phyloP scores from a whole-genome alignment of 768 basidiomycete genomes.

The Hypsizygus marmoreus region DNA sequence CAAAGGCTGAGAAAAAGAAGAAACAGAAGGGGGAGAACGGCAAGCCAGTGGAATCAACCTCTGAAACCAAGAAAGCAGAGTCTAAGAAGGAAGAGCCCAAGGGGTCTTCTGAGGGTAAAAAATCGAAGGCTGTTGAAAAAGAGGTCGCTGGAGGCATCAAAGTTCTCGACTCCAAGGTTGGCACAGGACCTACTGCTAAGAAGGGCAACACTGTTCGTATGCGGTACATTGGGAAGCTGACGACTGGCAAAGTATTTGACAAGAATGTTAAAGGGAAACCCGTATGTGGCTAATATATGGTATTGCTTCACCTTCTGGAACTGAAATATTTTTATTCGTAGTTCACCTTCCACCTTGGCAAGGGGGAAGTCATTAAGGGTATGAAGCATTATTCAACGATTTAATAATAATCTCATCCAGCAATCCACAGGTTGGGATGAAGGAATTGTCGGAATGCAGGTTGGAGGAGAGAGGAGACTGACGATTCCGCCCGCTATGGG shows the following conservation, averaged over 20 bases:
- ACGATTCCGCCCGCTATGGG: constrained; percentile 71
- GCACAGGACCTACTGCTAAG: constrained; percentile 86
- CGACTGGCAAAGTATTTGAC: constrained; percentile 77
- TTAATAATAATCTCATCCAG: too few relatives aligned
- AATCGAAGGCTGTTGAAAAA: constrained; percentile 34
- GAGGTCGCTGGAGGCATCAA: constrained; percentile 74
- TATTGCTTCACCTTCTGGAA: constrained; percentile 3
- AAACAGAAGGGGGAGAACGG: constrained; percentile 69
- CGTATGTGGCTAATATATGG: constrained; percentile 43
- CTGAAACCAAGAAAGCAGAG: constrained; percentile 33
- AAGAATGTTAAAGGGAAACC: constrained; percentile 84
- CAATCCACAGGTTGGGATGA: constrained; percentile 80
- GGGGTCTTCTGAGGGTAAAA: constrained; percentile 25
- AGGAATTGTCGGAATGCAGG: constrained; percentile 90
- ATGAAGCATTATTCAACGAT: constrained; percentile 19
- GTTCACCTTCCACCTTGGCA: constrained; percentile 80
- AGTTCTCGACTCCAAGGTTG: constrained; percentile 74
- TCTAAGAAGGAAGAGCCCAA: constrained; percentile 29
- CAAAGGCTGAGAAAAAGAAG: constrained; percentile 71
- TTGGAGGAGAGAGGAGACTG: constrained; percentile 83
- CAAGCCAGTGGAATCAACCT: constrained; percentile 33
- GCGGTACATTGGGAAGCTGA: constrained; percentile 92
- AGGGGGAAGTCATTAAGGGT: constrained; percentile 93
- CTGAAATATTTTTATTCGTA: constrained; percentile 30
- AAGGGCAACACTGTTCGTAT: constrained; percentile 80